phyloP scores from a whole-genome alignment of 352 stramenopile species.

The Saprolegnia diclina region DNA sequence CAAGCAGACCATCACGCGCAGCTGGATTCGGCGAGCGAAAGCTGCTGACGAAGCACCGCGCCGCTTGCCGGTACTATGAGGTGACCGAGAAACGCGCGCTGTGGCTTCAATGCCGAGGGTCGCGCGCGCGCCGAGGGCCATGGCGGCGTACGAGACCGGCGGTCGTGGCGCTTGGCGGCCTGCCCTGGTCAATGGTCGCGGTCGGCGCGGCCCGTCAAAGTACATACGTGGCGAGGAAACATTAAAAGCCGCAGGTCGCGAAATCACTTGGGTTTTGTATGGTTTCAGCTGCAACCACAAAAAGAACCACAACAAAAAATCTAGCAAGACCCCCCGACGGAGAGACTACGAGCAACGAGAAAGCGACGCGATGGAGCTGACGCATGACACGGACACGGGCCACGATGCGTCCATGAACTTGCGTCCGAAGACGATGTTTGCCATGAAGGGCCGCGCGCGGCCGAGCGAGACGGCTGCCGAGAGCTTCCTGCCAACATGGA shows the following conservation, averaged over 20 bases:
- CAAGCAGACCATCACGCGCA: too few species aligned
- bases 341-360: conserved; percentile 8
- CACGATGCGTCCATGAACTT: conserved; percentile 30
- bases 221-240: not conserved
- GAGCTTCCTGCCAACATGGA: conserved; percentile 78
- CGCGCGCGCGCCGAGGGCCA: too few species aligned
- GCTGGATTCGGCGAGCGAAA: too few species aligned
- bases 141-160: too few species aligned
- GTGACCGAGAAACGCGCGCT: too few species aligned
- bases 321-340: conserved; percentile 15
- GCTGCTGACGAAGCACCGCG: too few species aligned
- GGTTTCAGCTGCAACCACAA: conserved; percentile 15
- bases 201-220: conserved; percentile 1
- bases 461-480: conserved; percentile 55
- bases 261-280: conserved; percentile 24
- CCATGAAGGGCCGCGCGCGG: conserved; percentile 72
- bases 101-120: too few species aligned
- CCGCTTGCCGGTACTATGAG: too few species aligned
- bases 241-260: conserved; percentile 18
- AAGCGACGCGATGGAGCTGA: conserved; percentile 13
- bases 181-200: not conserved
- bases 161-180: too few species aligned
- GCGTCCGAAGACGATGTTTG: conserved; percentile 83
- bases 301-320: conserved; percentile 24
- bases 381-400: not conserved